Conservation (phyloP, 495 filamentous ascomycete genomes). For the Tuber melanosporum region DNA sequence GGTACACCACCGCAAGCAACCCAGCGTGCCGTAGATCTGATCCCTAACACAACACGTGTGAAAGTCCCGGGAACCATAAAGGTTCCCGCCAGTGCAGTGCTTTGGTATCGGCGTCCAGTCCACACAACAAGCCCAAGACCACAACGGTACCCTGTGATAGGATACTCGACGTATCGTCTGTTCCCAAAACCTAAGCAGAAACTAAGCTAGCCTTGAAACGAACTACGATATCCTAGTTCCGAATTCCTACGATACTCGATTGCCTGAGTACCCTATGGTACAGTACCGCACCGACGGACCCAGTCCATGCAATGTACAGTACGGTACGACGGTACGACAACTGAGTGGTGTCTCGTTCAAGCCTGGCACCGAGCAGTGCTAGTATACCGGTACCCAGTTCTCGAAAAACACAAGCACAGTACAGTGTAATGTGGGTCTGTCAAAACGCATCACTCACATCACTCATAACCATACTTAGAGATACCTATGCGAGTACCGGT, state of each 20-base stretch:
- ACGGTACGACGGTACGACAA: background rate
- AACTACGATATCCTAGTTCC: background rate
- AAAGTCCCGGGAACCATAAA: background rate
- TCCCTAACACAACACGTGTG: background rate
- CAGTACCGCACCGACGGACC: background rate
- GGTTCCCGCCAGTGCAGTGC: background rate
- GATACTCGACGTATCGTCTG: background rate
- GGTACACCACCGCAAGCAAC: background rate
- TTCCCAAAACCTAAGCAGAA: background rate
- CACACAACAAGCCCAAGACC: background rate
- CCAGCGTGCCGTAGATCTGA: background rate
- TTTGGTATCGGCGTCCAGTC: background rate
- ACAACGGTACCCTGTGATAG: background rate
- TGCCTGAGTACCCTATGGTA: background rate
- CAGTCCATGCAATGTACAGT: background rate
- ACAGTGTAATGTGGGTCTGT: background rate
- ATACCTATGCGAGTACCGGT: background rate
- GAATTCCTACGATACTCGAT: background rate
- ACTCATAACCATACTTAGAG: background rate
- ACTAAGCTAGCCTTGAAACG: background rate
- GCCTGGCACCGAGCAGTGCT: background rate
- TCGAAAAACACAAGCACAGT: background rate
- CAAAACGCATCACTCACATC: background rate
- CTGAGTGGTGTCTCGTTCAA: background rate
- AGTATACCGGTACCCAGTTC: background rate